Evolutionary conservation across 352 stramenopile genomes (phyloP).

Genomic region (Elongisporangium anandrum): DNA sequence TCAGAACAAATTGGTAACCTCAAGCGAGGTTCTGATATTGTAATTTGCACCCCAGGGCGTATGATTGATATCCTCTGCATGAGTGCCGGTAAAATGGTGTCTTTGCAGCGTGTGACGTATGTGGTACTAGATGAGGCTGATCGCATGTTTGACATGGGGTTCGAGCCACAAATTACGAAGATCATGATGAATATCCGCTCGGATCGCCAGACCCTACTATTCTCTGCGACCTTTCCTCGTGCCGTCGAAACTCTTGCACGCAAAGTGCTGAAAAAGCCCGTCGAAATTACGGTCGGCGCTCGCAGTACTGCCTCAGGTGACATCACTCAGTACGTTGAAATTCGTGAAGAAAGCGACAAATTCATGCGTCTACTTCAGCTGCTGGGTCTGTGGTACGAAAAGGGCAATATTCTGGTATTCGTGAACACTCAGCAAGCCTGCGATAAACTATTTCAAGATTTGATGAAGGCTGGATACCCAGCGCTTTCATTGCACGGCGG

Average conservation of each 20-base stretch:
- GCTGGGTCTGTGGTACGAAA: conserved; percentile 95
- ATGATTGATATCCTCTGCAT: conserved; percentile 99
- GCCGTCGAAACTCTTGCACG: conserved; percentile 87
- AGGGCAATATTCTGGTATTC: conserved; percentile 98
- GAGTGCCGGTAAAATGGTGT: conserved; percentile 96
- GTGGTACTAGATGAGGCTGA: conserved; percentile 99
- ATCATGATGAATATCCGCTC: conserved; percentile 92
- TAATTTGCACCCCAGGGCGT: conserved; percentile 97
- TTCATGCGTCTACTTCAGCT: conserved; percentile 98
- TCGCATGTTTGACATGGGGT: conserved; percentile 99
- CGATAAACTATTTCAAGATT: conserved; percentile 96
- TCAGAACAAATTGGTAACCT: conserved; percentile 99
- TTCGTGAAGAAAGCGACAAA: conserved; percentile 98
- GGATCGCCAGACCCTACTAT: conserved; percentile 93
- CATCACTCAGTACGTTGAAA: conserved; percentile 98
- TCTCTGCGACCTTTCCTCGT: conserved; percentile 97
- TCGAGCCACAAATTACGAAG: conserved; percentile 98
- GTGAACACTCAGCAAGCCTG: conserved; percentile 98
- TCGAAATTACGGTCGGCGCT: conserved; percentile 97
- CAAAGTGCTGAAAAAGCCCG: conserved; percentile 90
- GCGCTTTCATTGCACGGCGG: conserved; percentile 96
- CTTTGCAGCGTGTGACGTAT: conserved; percentile 95
- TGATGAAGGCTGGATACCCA: conserved; percentile 95
- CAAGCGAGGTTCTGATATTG: conserved; percentile 97
- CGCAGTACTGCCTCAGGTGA: conserved; percentile 94